A percentile compares a stretch with the other conserved stretches of the same genome.
phyloP scores from a whole-genome alignment of 75 land plant species.

The Selaginella moellendorffii region DNA sequence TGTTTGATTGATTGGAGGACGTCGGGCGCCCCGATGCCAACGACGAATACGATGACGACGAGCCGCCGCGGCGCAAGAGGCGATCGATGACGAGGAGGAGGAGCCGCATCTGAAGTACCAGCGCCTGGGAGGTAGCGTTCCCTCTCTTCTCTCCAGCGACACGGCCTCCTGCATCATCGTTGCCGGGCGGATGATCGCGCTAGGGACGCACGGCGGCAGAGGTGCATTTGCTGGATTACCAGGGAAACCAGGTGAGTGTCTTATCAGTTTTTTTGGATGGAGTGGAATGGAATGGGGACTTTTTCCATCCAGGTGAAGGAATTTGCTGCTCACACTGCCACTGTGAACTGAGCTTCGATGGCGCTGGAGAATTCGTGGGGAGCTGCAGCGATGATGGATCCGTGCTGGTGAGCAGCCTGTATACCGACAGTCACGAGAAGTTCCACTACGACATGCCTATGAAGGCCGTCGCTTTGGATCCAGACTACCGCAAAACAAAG shows the following conservation, averaged over 20 bases:
- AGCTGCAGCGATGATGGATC: constrained; percentile 98
- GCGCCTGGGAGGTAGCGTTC: constrained; percentile 81
- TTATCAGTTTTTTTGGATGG: not conserved
- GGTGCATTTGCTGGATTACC: constrained; percentile 53
- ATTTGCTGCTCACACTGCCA: constrained; percentile 67
- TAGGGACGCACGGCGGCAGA: constrained; percentile 58
- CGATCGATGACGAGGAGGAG: constrained; percentile 62
- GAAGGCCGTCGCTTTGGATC: constrained; percentile 92
- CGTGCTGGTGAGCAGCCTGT: constrained; percentile 78
- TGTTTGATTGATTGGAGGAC: too few relatives aligned
- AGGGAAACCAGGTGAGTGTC: constrained; percentile 65
- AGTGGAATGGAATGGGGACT: constrained; percentile 57
- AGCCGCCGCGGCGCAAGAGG: constrained; percentile 39
- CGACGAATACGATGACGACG: too few relatives aligned
- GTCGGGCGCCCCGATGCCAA: constrained; percentile 41
- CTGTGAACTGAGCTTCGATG: constrained; percentile 92
- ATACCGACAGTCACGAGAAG: constrained; percentile 67
- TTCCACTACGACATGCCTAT: constrained; percentile 89
- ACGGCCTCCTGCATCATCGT: constrained; percentile 60
- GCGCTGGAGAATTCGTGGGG: constrained; percentile 74
- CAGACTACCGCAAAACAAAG: constrained; percentile 58
- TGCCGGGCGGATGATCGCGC: constrained; percentile 62
- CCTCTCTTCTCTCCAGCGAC: constrained; percentile 47
- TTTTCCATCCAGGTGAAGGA: constrained; percentile 79
- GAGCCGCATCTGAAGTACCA: constrained; percentile 92